Conservation (phyloP, 2,329 filamentous ascomycete genomes). For the Myrmaecium sp. region DNA sequence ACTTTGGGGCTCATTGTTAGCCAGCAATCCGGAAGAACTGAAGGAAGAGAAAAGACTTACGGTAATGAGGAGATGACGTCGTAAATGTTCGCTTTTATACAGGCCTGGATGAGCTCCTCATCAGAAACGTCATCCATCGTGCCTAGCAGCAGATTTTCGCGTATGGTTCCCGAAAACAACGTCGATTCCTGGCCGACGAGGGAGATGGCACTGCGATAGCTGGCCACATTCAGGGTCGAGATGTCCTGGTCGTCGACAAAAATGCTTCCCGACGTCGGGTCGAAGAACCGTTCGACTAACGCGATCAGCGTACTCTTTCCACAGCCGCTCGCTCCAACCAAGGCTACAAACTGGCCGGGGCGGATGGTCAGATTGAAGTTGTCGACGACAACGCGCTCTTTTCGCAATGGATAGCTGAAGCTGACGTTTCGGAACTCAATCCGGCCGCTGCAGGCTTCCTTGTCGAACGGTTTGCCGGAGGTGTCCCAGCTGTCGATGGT, state of each 20-base stretch:
- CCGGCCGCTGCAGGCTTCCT: constrained; percentile 49
- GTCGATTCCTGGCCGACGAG: constrained; percentile 84
- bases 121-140: constrained; percentile 51
- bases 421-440: constrained; percentile 88
- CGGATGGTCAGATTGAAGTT: constrained; percentile 60
- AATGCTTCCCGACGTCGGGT: constrained; percentile 64
- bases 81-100: constrained; percentile 43
- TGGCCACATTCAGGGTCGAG: constrained; percentile 44
- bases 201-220: constrained; percentile 63
- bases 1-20: constrained; percentile 15
- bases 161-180: constrained; percentile 73
- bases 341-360: constrained; percentile 68
- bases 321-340: constrained; percentile 87
- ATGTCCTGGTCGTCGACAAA: constrained; percentile 75
- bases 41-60: constrained; percentile 20
- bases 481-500: constrained; percentile 66
- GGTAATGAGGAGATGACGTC: constrained; percentile 15
- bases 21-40: constrained; percentile 5
- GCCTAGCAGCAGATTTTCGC: constrained; percentile 61
- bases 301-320: constrained; percentile 91
- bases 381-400: constrained; percentile 79
- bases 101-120: constrained; percentile 57
- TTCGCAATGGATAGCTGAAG: constrained; percentile 83
- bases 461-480: constrained; percentile 45
- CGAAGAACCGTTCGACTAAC: constrained; percentile 85